Conservation (phyloP, 2,329 filamentous ascomycete species). For the Arthrobotrys musiformis region DNA sequence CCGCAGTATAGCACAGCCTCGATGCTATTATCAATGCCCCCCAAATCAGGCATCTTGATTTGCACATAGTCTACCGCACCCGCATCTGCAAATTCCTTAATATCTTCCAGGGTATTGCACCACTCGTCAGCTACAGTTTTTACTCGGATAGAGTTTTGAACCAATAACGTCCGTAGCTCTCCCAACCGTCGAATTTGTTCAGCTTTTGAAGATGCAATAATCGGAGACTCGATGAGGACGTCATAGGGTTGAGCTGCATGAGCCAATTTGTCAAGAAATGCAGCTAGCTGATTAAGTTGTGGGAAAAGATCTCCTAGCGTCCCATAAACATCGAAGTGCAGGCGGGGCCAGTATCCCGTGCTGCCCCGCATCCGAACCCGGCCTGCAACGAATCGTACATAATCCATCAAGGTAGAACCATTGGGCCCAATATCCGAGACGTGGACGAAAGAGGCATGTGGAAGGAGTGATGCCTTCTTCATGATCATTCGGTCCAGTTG, state of each 20-base stretch:
- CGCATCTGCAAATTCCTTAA: conserved; percentile 55
- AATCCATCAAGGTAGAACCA: conserved; percentile 43
- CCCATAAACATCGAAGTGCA: conserved; percentile 57
- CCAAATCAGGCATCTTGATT: conserved; percentile 57
- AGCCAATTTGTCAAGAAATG: conserved; percentile 34
- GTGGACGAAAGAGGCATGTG: conserved; percentile 57
- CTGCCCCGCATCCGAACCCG: conserved; percentile 38
- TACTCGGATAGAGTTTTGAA: conserved; percentile 10
- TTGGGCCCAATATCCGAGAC: conserved; percentile 48
- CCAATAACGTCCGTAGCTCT: conserved; percentile 19
- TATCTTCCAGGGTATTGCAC: conserved; percentile 57
- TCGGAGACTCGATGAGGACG: conserved; percentile 56
- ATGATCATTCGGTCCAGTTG: conserved; percentile 58
- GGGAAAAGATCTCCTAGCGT: conserved; percentile 55
- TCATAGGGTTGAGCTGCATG: conserved; percentile 53
- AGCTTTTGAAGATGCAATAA: conserved; percentile 51
- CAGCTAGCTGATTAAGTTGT: conserved; percentile 11
- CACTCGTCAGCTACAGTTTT: conserved; percentile 56
- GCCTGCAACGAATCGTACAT: conserved; percentile 46
- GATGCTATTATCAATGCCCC: conserved; percentile 55
- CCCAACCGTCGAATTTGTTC: conserved; percentile 52
- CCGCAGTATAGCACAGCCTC: conserved; percentile 56
- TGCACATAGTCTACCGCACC: conserved; percentile 56
- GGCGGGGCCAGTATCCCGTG: conserved; percentile 47
- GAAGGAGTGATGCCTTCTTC: conserved; percentile 54